phyloP scores from a whole-genome alignment of 2,329 filamentous ascomycete genomes.

The Talaromyces sp. region DNA sequence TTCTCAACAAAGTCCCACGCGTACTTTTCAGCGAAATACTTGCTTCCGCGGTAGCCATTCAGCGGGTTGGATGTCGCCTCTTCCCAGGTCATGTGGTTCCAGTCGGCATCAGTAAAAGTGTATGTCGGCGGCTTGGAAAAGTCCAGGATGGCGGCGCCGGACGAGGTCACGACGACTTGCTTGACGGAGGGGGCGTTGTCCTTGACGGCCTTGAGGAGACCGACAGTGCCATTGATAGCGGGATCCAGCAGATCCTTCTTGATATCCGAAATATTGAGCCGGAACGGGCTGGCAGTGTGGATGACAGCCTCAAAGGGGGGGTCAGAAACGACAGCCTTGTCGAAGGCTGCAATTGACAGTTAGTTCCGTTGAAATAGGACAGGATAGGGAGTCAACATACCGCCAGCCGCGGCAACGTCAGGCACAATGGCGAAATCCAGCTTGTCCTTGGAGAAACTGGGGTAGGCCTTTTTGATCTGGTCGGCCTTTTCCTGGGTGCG shows the following conservation, averaged over 20 bases:
- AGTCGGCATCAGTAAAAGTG: slow-evolving; percentile 17
- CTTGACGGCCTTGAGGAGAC: slow-evolving; percentile 54
- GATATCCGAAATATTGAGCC: slow-evolving; percentile 51
- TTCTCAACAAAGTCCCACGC: slow-evolving; percentile 56
- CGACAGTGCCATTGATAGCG: slow-evolving; percentile 55
- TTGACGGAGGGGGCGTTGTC: slow-evolving; percentile 57
- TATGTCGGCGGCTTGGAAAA: slow-evolving; percentile 5
- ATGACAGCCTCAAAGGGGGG: slow-evolving; percentile 64
- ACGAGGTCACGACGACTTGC: slow-evolving; percentile 62
- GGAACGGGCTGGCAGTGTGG: slow-evolving; percentile 66
- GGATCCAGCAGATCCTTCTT: slow-evolving; percentile 16
- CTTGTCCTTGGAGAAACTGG: slow-evolving; percentile 43
- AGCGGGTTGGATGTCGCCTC: slow-evolving; percentile 24
- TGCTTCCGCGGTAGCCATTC: slow-evolving; percentile 46
- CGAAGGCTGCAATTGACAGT: slow-evolving; percentile 49
- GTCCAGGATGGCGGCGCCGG: slow-evolving; percentile 52
- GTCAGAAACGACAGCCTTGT: slow-evolving; percentile 52
- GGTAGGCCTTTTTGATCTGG: slow-evolving; percentile 48
- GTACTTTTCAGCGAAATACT: slow-evolving; percentile 49
- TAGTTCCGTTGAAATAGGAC: neutral
- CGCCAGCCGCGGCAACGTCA: slow-evolving; percentile 54
- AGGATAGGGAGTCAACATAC: slow-evolving; percentile 3
- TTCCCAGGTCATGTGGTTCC: slow-evolving; percentile 29
- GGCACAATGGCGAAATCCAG: slow-evolving; percentile 59
- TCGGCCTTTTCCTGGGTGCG: slow-evolving; percentile 53